Conservation (phyloP, 2,329 filamentous ascomycete species). For the Colletotrichum sp. region DNA sequence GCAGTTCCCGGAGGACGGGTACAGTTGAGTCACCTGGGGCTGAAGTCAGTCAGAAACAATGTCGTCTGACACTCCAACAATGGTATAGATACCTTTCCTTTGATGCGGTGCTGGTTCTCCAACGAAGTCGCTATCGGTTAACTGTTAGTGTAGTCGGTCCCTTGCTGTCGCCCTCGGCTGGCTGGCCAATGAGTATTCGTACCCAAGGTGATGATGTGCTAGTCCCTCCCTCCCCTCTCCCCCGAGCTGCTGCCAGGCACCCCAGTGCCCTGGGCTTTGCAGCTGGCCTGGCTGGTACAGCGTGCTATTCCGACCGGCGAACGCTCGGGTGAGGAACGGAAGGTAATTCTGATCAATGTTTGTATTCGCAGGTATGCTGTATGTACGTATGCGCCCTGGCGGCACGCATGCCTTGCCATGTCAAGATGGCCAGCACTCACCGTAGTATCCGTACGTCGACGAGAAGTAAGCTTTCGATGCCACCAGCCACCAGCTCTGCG, state of each 20-base stretch:
- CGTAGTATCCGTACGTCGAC: neutral
- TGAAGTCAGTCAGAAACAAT: neutral
- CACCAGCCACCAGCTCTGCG: neutral
- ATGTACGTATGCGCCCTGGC: neutral
- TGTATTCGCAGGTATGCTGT: neutral
- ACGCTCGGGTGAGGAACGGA: neutral
- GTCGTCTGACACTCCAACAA: neutral
- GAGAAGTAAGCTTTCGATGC: neutral
- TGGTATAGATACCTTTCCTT: neutral
- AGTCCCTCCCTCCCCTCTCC: neutral
- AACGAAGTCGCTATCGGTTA: neutral
- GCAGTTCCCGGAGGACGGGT: neutral
- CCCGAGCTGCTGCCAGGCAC: conserved; percentile 1
- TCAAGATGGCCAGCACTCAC: neutral
- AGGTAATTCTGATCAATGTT: neutral
- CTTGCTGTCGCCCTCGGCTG: neutral
- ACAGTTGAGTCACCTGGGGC: neutral
- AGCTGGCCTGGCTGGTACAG: neutral
- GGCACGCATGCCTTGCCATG: neutral
- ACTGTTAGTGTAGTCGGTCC: neutral
- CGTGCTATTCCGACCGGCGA: neutral
- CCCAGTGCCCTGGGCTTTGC: neutral
- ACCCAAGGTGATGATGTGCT: neutral
- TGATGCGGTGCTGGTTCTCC: neutral
- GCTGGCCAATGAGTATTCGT: neutral